These are phyloP conservation scores for Ascocoryne sarcoides DNA, from an alignment of 2,329 filamentous ascomycete genomes.

Conservation along the genomic window DNA sequence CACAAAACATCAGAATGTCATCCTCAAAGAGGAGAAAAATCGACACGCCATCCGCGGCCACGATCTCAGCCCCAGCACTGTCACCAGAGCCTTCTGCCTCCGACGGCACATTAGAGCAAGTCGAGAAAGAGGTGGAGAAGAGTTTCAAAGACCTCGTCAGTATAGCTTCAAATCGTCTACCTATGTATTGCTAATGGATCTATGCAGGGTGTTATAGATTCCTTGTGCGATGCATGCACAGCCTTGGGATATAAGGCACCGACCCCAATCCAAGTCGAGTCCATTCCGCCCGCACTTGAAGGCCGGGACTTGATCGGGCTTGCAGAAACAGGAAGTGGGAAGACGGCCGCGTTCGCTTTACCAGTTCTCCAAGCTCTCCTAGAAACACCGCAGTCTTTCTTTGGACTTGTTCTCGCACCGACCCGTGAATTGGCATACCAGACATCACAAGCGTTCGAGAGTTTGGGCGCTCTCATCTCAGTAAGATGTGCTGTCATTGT, in stretches of 20 bases:
- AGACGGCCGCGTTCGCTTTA: slow-evolving; percentile 89
- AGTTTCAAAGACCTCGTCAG: slow-evolving; percentile 41
- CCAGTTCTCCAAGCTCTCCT: slow-evolving; percentile 88
- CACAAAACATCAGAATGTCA: slow-evolving; percentile 24
- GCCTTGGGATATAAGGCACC: slow-evolving; percentile 74
- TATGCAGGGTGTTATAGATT: slow-evolving; percentile 66
- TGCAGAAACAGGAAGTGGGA: slow-evolving; percentile 91
- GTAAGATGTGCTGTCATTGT: slow-evolving; percentile 80
- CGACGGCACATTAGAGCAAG: slow-evolving; percentile 17
- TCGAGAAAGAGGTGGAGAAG: slow-evolving; percentile 25
- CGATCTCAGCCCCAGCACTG: slow-evolving; percentile 9
- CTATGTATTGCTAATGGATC: slow-evolving; percentile 6
- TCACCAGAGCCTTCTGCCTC: slow-evolving; percentile 19
- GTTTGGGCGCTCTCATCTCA: slow-evolving; percentile 78
- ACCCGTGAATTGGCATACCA: slow-evolving; percentile 91
- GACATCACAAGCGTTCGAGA: slow-evolving; percentile 81
- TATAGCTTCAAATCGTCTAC: background rate
- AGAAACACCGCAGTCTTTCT: slow-evolving; percentile 76
- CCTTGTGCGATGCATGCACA: slow-evolving; percentile 81
- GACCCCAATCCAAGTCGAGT: slow-evolving; percentile 79
- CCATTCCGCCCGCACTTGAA: slow-evolving; percentile 72
- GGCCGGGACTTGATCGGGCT: slow-evolving; percentile 85
- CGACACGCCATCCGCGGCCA: slow-evolving; percentile 15
- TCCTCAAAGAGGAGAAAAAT: slow-evolving; percentile 28
- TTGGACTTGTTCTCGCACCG: slow-evolving; percentile 83